phyloP scores from a whole-genome alignment of 768 basidiomycete genomes.

The Vararia minispora region DNA sequence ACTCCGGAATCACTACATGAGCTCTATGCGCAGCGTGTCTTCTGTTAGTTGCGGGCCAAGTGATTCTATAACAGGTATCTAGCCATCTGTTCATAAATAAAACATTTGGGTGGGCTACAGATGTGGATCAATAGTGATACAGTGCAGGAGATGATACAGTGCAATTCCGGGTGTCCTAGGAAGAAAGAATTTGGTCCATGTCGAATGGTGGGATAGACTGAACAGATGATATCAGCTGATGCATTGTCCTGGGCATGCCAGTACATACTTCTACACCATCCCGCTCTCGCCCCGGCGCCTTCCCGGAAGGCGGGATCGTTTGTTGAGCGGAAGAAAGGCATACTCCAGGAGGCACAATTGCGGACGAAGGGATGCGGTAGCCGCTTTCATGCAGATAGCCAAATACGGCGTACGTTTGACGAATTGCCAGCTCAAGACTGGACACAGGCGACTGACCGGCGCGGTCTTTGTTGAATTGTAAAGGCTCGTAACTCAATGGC shows the following conservation, averaged over 20 bases:
- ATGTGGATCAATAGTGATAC: not conserved
- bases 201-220: constrained; percentile 44
- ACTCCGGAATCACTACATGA: constrained; percentile 2
- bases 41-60: too few relatives aligned
- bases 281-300: constrained; percentile 1
- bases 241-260: not conserved
- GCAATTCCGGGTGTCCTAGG: constrained; percentile 21
- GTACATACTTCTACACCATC: constrained; percentile 8
- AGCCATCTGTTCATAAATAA: too few relatives aligned
- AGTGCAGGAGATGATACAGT: too few relatives aligned
- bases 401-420: constrained; percentile 59
- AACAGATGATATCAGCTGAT: not conserved
- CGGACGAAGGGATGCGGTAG: constrained; percentile 29
- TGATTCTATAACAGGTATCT: too few relatives aligned
- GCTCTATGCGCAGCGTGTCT: too few relatives aligned
- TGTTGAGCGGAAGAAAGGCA: constrained; percentile 27
- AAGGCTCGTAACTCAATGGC: not conserved
- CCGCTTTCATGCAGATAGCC: constrained; percentile 38
- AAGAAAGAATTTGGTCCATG: constrained; percentile 39
- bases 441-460: constrained; percentile 43
- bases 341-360: constrained; percentile 30
- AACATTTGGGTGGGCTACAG: too few relatives aligned
- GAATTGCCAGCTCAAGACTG: constrained; percentile 48
- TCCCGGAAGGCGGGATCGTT: not conserved
- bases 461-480: constrained; percentile 30